phyloP scores from a whole-genome alignment of 345 rosid genomes.

The Citrus sinensis region DVS_A1.0 CM039162.1:12116001-12116500 shows the following conservation, averaged over 20 bases:
- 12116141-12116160: slow-evolving; percentile 7
- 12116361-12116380: slow-evolving; percentile 22
- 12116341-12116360: slow-evolving; percentile 15
- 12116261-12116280: background rate
- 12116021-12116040: slow-evolving; percentile 26
- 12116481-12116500: too few species aligned
- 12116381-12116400: background rate
- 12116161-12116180: background rate
- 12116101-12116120: slow-evolving; percentile 47
- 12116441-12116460: too few species aligned
- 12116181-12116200: background rate
- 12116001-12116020: slow-evolving; percentile 17
- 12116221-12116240: background rate
- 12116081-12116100: slow-evolving; percentile 22
- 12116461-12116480: too few species aligned
- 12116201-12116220: slow-evolving; percentile 15
- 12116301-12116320: slow-evolving; percentile 1
- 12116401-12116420: background rate
- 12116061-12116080: background rate
- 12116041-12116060: slow-evolving; percentile 1
- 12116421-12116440: background rate
- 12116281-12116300: background rate
- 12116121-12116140: slow-evolving; percentile 89
- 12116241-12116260: background rate
- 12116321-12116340: slow-evolving; percentile 17